Conservation (phyloP, 768 basidiomycete genomes). For the Amanita muscaria region DNA sequence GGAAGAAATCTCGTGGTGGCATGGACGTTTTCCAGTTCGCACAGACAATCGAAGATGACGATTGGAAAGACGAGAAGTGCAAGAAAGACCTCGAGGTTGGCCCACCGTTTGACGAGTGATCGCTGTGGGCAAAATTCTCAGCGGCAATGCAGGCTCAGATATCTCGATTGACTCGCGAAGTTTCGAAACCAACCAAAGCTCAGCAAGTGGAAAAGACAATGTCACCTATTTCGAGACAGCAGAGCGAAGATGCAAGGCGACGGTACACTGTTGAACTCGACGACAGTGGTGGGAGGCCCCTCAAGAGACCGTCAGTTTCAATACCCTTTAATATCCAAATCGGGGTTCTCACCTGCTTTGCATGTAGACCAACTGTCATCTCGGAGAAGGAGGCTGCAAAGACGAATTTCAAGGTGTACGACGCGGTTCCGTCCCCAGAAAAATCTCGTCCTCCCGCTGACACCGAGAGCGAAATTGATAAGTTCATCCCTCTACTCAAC, state of each 20-base stretch:
- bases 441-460: constrained; percentile 18
- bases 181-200: constrained; percentile 12
- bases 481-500: constrained; percentile 68
- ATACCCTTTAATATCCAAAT: background rate
- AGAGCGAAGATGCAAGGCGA: constrained; percentile 29
- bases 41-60: constrained; percentile 62
- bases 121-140: constrained; percentile 3
- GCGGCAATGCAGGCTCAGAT: constrained; percentile 40
- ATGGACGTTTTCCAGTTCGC: constrained; percentile 72
- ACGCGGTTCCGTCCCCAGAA: constrained; percentile 47
- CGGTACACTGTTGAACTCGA: constrained; percentile 43
- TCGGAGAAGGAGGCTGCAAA: constrained; percentile 38
- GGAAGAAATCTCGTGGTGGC: constrained; percentile 52
- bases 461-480: constrained; percentile 59
- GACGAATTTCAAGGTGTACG: constrained; percentile 58
- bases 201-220: constrained; percentile 11
- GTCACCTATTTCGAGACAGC: constrained; percentile 16
- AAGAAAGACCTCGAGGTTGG: constrained; percentile 56
- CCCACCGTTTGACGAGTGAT: background rate
- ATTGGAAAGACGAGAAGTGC: constrained; percentile 53
- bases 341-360: constrained; percentile 1
- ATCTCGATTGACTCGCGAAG: constrained; percentile 40
- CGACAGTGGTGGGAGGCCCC: background rate
- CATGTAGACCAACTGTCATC: constrained; percentile 44
- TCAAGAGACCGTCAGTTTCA: constrained; percentile 2